Conservation (phyloP, 331 rosid genomes). For the Telfairia occidentalis region DNA sequence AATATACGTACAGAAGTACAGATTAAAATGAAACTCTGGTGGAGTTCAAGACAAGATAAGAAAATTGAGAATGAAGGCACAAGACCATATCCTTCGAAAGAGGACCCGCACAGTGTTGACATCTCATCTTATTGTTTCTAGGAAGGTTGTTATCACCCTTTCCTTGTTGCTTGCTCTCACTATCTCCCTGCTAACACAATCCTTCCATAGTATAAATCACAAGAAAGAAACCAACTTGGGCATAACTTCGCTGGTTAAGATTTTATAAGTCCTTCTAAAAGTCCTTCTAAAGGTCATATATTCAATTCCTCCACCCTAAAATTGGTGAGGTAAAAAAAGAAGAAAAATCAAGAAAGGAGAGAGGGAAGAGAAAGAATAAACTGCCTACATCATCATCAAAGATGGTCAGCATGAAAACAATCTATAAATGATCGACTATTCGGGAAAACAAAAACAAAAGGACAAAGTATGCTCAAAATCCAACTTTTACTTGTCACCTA, state of each 20-base stretch:
- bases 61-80: not conserved
- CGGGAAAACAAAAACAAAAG: too few species aligned
- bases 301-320: not conserved
- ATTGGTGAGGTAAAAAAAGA: not conserved
- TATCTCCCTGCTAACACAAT: not conserved
- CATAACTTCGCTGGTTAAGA: not conserved
- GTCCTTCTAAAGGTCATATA: not conserved
- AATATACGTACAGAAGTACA: not conserved
- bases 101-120: conserved; percentile 87
- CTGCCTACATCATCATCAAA: too few species aligned
- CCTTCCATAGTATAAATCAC: not conserved
- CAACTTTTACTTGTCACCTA: not conserved
- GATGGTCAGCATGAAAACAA: too few species aligned
- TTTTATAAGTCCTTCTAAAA: not conserved
- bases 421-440: too few species aligned
- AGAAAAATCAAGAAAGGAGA: too few species aligned
- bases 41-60: not conserved
- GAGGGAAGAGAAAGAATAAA: too few species aligned
- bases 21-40: not conserved
- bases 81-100: conserved; percentile 55
- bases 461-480: not conserved
- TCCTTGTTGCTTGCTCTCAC: not conserved
- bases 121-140: conserved; percentile 24
- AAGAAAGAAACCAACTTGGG: not conserved
- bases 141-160: not conserved